phyloP scores from a whole-genome alignment of 352 stramenopile species.

The Chrysophaeum taylorii region DNA sequence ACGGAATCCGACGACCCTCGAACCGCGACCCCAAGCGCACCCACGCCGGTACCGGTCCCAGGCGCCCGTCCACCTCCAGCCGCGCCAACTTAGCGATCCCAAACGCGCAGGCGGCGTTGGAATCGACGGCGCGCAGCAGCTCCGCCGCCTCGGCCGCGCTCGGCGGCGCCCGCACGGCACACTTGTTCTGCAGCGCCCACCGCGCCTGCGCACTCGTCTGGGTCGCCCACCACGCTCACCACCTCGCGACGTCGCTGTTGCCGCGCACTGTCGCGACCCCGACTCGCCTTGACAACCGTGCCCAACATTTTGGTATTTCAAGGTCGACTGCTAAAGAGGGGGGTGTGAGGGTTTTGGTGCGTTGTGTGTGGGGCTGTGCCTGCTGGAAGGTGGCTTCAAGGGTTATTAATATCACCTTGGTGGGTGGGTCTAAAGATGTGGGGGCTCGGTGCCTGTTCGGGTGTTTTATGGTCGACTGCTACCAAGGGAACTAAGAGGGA shows the following conservation, averaged over 20 bases:
- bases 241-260: background rate
- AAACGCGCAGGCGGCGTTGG: background rate
- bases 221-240: conserved; percentile 3
- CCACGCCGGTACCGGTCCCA: background rate
- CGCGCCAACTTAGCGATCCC: background rate
- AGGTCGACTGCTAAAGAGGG: no score
- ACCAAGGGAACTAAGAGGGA: no score
- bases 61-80: background rate
- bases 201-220: background rate
- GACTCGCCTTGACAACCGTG: no score
- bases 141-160: background rate
- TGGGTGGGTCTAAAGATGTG: no score
- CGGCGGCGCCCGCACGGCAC: background rate
- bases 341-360: no score
- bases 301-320: no score
- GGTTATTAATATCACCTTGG: no score
- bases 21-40: background rate
- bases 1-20: background rate
- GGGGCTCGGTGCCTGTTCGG: no score
- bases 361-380: no score
- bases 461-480: no score
- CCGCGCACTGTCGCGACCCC: background rate
- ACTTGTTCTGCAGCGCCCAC: no score
- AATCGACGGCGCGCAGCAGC: background rate
- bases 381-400: no score